Evolutionary conservation across 139 green algal species (phyloP).

Genomic region (Volvox reticuliferus): DNA sequence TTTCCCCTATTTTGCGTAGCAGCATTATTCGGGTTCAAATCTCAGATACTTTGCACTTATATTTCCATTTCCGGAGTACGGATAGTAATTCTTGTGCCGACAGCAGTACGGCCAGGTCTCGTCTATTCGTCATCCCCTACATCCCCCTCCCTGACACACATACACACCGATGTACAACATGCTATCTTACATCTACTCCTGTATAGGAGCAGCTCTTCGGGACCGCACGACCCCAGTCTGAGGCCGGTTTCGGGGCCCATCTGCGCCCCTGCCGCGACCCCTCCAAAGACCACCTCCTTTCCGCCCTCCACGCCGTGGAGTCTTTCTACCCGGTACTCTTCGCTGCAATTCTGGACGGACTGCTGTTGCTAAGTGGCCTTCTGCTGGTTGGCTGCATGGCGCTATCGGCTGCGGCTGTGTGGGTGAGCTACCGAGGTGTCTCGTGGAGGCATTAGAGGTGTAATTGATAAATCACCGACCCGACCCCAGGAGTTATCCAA

Average conservation of each 20-base stretch:
- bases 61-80: too few species aligned
- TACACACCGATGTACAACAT: neutral
- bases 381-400: neutral
- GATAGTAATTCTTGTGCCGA: too few species aligned
- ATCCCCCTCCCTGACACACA: neutral
- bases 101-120: neutral
- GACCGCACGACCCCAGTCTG: neutral
- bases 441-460: too few species aligned
- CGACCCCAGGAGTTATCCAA: too few species aligned
- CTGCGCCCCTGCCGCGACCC: slow-evolving; percentile 37
- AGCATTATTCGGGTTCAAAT: too few species aligned
- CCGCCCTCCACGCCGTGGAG: neutral
- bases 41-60: too few species aligned
- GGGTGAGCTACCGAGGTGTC: slow-evolving; percentile 11
- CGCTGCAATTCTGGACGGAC: neutral
- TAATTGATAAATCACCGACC: too few species aligned
- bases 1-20: too few species aligned
- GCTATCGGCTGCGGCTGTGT: neutral
- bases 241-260: neutral
- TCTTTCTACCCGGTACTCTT: neutral
- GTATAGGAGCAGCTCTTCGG: slow-evolving; percentile 28
- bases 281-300: slow-evolving; percentile 24
- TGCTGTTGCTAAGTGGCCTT: neutral
- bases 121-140: neutral
- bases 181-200: neutral